These are phyloP conservation scores for Dioszegia crocea DNA, from an alignment of 768 basidiomycete genomes.

Conservation along the genomic window DNA sequence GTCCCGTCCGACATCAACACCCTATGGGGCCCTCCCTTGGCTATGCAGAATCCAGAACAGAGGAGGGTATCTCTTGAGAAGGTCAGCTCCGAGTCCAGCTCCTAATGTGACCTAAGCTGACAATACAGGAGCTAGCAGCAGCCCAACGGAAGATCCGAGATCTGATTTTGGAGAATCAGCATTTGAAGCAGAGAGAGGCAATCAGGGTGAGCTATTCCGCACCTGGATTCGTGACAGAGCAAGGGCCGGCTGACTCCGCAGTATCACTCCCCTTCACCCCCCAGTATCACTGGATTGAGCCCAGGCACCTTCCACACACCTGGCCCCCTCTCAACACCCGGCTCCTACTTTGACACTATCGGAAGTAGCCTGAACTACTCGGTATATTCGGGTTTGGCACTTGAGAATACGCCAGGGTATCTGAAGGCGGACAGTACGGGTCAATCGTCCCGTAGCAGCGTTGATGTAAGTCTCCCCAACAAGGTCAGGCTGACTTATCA, in stretches of 20 bases:
- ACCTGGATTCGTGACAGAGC: not conserved
- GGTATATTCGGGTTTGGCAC: not conserved
- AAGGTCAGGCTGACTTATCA: not conserved
- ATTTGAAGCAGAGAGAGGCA: slow-evolving; percentile 14
- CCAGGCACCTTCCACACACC: not conserved
- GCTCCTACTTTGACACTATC: slow-evolving; percentile 3
- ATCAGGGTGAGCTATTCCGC: not conserved
- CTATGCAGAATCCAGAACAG: not conserved
- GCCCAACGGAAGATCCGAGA: slow-evolving; percentile 23
- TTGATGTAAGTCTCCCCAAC: not conserved
- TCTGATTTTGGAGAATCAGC: slow-evolving; percentile 28
- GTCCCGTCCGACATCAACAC: slow-evolving; percentile 19
- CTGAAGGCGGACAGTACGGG: not conserved
- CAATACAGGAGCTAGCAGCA: slow-evolving; percentile 15
- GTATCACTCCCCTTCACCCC: not conserved
- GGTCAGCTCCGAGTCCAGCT: slow-evolving; percentile 11
- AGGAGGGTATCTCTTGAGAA: slow-evolving; percentile 16
- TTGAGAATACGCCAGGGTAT: not conserved
- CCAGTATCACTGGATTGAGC: not conserved
- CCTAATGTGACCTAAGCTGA: not conserved
- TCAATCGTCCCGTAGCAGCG: not conserved
- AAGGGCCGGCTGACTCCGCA: not conserved
- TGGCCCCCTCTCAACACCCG: not conserved
- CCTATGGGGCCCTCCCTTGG: slow-evolving; percentile 30
- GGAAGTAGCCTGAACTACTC: not conserved